A percentile compares a stretch with the other conserved stretches of the same genome.
These are phyloP conservation scores for Coniochaeta sp. DNA, from an alignment of 2,329 filamentous ascomycete species.

Conservation along the genomic window DNA sequence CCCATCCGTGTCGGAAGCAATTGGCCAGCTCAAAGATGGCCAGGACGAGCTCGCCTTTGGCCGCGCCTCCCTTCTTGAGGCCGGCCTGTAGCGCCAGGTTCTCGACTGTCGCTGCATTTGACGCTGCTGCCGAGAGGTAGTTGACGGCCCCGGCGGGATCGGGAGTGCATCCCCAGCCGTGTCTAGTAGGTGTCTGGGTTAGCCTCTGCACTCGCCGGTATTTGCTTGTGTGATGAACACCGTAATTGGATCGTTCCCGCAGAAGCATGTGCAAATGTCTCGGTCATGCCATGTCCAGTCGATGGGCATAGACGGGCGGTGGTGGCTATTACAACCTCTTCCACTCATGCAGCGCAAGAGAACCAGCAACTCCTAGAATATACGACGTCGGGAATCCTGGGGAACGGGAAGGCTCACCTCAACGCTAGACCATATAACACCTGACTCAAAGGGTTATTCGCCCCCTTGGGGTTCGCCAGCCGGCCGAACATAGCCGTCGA, in stretches of 20 bases:
- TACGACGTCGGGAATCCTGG: no score
- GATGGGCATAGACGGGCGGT: no score
- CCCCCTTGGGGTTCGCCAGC: constrained; percentile 74
- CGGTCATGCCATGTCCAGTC: no score
- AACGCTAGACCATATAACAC: constrained; percentile 91
- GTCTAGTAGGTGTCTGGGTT: constrained; percentile 42
- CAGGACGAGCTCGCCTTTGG: constrained; percentile 92
- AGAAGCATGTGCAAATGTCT: neutral
- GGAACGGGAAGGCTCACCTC: constrained; percentile 62
- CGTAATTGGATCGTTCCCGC: neutral
- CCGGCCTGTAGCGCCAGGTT: constrained; percentile 77
- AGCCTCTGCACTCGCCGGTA: neutral
- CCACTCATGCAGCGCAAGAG: no score
- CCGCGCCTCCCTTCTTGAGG: constrained; percentile 85
- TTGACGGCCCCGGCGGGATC: constrained; percentile 68
- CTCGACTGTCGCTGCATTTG: constrained; percentile 84
- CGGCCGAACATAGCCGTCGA: constrained; percentile 82
- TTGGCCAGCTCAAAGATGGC: constrained; percentile 94
- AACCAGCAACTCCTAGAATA: no score
- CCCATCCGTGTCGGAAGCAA: constrained; percentile 93
- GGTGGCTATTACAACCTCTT: no score
- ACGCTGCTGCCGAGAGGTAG: constrained; percentile 82
- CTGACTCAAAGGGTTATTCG: constrained; percentile 90
- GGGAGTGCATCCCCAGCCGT: constrained; percentile 83
- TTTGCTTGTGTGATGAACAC: neutral